phyloP scores from a whole-genome alignment of 2,329 filamentous ascomycete genomes.

The Aureobasidium sp. region DNA sequence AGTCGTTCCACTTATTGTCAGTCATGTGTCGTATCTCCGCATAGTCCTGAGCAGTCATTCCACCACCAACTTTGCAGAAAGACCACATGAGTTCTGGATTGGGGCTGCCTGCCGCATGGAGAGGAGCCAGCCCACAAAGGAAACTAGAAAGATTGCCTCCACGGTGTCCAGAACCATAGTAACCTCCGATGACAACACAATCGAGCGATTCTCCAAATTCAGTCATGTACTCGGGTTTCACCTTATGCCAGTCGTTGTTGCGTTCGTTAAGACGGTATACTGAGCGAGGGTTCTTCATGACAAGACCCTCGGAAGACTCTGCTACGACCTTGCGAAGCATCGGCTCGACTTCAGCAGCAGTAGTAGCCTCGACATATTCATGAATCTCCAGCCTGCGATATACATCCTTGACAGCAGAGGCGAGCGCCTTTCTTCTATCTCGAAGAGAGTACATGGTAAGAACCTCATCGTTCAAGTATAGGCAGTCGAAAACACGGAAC shows the following conservation, averaged over 20 bases:
- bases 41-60: slow-evolving; percentile 79
- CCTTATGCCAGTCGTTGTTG: slow-evolving; percentile 96
- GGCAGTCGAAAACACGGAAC: slow-evolving; percentile 81
- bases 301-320: slow-evolving; percentile 79
- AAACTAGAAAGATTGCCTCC: slow-evolving; percentile 80
- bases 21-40: slow-evolving; percentile 73
- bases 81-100: slow-evolving; percentile 73
- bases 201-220: slow-evolving; percentile 93
- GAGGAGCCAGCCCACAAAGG: slow-evolving; percentile 69
- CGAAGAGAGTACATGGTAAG: slow-evolving; percentile 75
- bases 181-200: slow-evolving; percentile 81
- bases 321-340: slow-evolving; percentile 75
- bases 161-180: slow-evolving; percentile 79
- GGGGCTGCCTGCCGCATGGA: slow-evolving; percentile 27
- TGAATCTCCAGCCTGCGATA: slow-evolving; percentile 79
- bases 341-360: slow-evolving; percentile 66
- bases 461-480: slow-evolving; percentile 74
- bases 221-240: slow-evolving; percentile 97
- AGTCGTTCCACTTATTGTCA: slow-evolving; percentile 84
- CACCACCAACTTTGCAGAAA: slow-evolving; percentile 98
- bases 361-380: slow-evolving; percentile 56
- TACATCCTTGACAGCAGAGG: slow-evolving; percentile 59
- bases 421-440: slow-evolving; percentile 69
- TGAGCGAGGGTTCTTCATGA: slow-evolving; percentile 87
- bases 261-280: slow-evolving; percentile 80